phyloP scores from a whole-genome alignment of 352 stramenopile genomes.

The Pythium myriotylum region DNA sequence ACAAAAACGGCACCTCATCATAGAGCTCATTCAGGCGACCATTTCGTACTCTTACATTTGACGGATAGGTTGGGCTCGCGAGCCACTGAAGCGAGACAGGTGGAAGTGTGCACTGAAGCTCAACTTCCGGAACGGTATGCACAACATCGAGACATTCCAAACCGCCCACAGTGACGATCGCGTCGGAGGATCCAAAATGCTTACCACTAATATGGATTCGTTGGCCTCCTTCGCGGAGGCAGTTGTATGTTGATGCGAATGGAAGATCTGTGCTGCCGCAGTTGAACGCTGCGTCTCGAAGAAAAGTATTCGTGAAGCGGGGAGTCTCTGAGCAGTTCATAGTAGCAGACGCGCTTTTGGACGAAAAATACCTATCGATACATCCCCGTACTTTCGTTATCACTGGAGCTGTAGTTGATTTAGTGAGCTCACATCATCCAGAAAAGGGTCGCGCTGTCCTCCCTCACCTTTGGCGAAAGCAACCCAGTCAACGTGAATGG shows the following conservation, averaged over 20 bases:
- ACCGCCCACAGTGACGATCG: conserved; percentile 72
- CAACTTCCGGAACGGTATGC: conserved; percentile 51
- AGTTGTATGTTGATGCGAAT: conserved; percentile 77
- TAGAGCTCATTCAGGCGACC: conserved; percentile 58
- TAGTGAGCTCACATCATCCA: too few relatives aligned
- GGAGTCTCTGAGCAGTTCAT: conserved; percentile 57
- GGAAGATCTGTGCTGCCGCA: conserved; percentile 55
- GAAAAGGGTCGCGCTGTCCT: too few relatives aligned
- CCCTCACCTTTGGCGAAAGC: conserved; percentile 59
- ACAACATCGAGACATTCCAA: conserved; percentile 68
- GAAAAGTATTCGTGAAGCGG: conserved; percentile 50
- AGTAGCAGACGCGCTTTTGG: conserved; percentile 10
- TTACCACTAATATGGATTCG: conserved; percentile 65
- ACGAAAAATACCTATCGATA: conserved; percentile 71
- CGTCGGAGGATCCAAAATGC: conserved; percentile 70
- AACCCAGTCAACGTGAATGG: conserved; percentile 73
- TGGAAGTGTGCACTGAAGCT: conserved; percentile 83
- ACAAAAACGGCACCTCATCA: conserved; percentile 60
- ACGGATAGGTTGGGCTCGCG: conserved; percentile 42
- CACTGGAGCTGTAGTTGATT: conserved; percentile 39
- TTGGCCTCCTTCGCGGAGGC: conserved; percentile 53
- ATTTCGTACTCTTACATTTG: conserved; percentile 65
- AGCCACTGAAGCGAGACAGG: conserved; percentile 35
- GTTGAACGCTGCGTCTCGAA: conserved; percentile 36
- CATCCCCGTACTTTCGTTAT: conserved; percentile 79